phyloP scores from a whole-genome alignment of 2,329 filamentous ascomycete species.

The Hypoxylon sp. region DNA sequence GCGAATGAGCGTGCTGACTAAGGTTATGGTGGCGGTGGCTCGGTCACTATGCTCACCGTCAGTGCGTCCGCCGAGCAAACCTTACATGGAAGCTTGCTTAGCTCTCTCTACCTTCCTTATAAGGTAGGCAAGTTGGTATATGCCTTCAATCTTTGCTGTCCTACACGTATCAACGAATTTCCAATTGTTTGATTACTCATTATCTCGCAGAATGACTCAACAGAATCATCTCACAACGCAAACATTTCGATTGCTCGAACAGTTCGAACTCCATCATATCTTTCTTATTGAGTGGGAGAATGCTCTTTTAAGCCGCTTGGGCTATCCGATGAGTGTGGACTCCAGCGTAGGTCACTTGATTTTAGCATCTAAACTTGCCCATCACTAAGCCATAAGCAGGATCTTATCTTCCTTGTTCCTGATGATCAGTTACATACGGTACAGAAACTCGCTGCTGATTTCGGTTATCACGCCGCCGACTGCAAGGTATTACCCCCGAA shows the following conservation, averaged over 20 bases:
- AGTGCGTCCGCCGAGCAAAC: background rate
- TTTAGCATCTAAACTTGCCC: slow-evolving; percentile 7
- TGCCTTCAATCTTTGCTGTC: no score
- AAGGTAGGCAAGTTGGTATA: no score
- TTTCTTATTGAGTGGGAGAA: slow-evolving; percentile 22
- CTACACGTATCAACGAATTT: no score
- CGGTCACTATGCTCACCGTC: no score
- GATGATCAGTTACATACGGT: slow-evolving; percentile 11
- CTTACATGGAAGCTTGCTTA: no score
- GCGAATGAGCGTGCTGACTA: no score
- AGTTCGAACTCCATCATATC: slow-evolving; percentile 13
- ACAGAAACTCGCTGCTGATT: slow-evolving; percentile 6
- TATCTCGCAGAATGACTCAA: background rate
- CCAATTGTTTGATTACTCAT: no score
- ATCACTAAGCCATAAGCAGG: slow-evolving; percentile 5
- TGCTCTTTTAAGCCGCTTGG: slow-evolving; percentile 11
- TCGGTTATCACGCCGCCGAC: slow-evolving; percentile 12
- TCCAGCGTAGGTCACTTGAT: slow-evolving; percentile 2
- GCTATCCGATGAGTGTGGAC: slow-evolving; percentile 3
- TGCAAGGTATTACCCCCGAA: slow-evolving; percentile 9
- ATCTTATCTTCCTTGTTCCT: slow-evolving; percentile 21
- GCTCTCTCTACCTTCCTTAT: no score
- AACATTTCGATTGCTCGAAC: slow-evolving; percentile 10
- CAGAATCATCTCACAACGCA: background rate
- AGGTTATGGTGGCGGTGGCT: no score